Base-by-base conservation (phyloP, 106 monocot species). In the Phalaenopsis aphrodite region DNA sequence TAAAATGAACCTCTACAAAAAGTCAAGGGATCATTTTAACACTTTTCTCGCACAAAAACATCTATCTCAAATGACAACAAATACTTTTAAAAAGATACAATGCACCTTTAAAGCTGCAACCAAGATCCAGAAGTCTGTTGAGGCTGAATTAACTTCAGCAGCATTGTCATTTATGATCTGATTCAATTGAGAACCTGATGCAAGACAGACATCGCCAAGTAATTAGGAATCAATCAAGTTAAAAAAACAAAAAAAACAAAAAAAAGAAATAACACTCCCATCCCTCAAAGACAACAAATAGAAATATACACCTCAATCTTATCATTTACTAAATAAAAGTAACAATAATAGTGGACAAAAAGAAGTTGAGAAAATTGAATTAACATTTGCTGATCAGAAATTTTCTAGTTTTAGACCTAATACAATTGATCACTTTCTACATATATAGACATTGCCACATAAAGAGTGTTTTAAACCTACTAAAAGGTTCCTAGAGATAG, bases 61-160 rank as follows among this genome's bases (percentile, higher is more conserved):
- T 38, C 12, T 69, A 38, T 69, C 24, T 69, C 68, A 69, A 69
- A 69, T 37, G 68, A 69, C 11, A 3, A 39, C 15, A 69, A 69
- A 69, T 69, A 69, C 38, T 69, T 38, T 5, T 7, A 39, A 69
- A 69, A 69, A 74, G 43, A 69, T 66, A n/a, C 42, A 42, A 21
- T 61, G 11, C 49, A 98, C 98, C 94, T 98, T 98, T 68, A 98
- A 88, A 80, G 98, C 94, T 76, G 94, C 98, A 37, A 98, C 94
- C 81, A 98, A 81, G 80, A 98, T 80, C 98, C 98, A 98, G 79
- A 98, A 98, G 78, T 98, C 89, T 67, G 94, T 11, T 37, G 98
- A 98, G 68, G 89, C 79, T 79, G 88, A 83, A 84, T 87, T 83
- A 77, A 94, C 92, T 80, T 92, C 89, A 81, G 61, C 80, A n/a